Evolutionary conservation across 371 early-diverging fungal genomes (phyloP).

Genomic region (Mortierella polycephala): DNA sequence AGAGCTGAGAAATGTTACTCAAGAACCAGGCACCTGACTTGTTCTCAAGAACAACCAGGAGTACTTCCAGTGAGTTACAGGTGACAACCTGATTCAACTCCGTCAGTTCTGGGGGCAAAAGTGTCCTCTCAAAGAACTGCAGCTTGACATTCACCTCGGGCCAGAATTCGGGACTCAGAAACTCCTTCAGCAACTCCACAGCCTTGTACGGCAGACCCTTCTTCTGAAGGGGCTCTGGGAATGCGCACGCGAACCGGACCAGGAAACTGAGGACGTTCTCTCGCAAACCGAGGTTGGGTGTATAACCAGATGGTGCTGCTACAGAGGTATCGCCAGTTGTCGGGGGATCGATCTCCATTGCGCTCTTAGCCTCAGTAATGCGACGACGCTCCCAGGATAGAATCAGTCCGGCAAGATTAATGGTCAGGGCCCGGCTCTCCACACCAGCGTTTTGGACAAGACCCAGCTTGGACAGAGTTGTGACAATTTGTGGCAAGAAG

Average conservation of each 20-base stretch:
- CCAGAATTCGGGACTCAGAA: constrained; percentile 65
- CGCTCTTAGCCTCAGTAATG: constrained; percentile 52
- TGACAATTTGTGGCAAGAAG: constrained; percentile 90
- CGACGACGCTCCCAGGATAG: constrained; percentile 87
- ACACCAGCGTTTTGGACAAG: constrained; percentile 84
- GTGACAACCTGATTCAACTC: constrained; percentile 59
- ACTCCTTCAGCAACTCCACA: constrained; percentile 69
- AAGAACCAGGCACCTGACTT: constrained; percentile 75
- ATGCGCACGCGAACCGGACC: constrained; percentile 76
- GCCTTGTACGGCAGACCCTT: constrained; percentile 68
- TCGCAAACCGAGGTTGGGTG: constrained; percentile 64
- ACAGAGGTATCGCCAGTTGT: constrained; percentile 21
- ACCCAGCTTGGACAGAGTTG: constrained; percentile 87
- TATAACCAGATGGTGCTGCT: constrained; percentile 46
- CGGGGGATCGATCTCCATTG: constrained; percentile 49
- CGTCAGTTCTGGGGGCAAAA: constrained; percentile 50
- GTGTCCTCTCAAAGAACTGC: constrained; percentile 53
- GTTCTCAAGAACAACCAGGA: constrained; percentile 69
- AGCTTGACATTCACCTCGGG: constrained; percentile 55
- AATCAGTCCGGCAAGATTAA: constrained; percentile 92
- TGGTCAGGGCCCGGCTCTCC: constrained; percentile 87
- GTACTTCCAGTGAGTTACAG: constrained; percentile 78
- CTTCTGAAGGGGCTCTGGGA: constrained; percentile 67
- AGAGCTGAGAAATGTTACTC: constrained; percentile 71
- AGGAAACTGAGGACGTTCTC: constrained; percentile 78